A percentile compares a stretch with the other conserved stretches of the same genome.
Evolutionary conservation across 2,329 filamentous ascomycete genomes (phyloP).

Genomic region (Albifimbria verrucaria): DNA sequence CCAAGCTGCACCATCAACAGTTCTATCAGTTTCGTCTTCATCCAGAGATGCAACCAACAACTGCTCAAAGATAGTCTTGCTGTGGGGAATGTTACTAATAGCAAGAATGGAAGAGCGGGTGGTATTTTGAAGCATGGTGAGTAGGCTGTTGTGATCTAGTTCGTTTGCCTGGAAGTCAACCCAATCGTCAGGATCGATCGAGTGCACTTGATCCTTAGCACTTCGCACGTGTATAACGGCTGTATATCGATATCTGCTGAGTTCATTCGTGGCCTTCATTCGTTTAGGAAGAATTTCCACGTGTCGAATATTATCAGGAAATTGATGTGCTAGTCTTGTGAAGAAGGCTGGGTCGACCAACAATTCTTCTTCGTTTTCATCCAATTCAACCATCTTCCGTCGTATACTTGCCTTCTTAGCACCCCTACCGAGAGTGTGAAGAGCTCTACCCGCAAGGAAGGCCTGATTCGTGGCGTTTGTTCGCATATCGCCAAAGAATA

Average conservation of each 20-base stretch:
- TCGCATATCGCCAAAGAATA: slow-evolving; percentile 19
- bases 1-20: slow-evolving; percentile 8
- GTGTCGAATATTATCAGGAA: slow-evolving; percentile 16
- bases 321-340: slow-evolving; percentile 5
- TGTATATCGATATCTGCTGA: slow-evolving; percentile 24
- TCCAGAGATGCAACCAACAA: slow-evolving; percentile 12
- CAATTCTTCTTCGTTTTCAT: slow-evolving; percentile 13
- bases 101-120: slow-evolving; percentile 4
- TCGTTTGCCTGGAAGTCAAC: slow-evolving; percentile 13
- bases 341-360: slow-evolving; percentile 20
- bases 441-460: slow-evolving; percentile 4
- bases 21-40: background rate
- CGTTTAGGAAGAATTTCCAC: slow-evolving; percentile 26
- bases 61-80: slow-evolving; percentile 27
- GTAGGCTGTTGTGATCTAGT: slow-evolving; percentile 4
- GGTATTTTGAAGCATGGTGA: background rate
- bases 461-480: slow-evolving; percentile 10
- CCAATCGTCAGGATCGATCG: slow-evolving; percentile 12
- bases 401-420: slow-evolving; percentile 7
- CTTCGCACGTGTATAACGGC: slow-evolving; percentile 18
- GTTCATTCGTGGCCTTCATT: slow-evolving; percentile 24
- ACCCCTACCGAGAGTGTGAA: background rate
- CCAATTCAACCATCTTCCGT: slow-evolving; percentile 10
- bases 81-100: slow-evolving; percentile 21
- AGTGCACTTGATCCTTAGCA: slow-evolving; percentile 1